These are phyloP conservation scores for Crithidia acanthocephali DNA, from an alignment of 208 protist genomes.

Conservation along the genomic window DNA sequence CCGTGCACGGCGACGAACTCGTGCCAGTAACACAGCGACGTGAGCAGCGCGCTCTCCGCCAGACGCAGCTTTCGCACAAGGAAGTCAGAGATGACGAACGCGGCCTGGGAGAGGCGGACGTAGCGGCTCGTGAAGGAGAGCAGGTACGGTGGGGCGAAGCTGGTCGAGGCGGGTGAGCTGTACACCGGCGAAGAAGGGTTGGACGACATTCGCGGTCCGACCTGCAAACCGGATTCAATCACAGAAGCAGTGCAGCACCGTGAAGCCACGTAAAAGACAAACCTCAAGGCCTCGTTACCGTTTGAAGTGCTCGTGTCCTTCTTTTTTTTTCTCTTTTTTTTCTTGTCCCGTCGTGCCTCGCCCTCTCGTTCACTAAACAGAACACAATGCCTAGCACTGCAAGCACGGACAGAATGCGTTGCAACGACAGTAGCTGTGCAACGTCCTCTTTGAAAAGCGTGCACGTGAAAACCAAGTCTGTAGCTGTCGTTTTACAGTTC, in stretches of 20 bases:
- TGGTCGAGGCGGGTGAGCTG: conserved; percentile 26
- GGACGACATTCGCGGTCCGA: conserved; percentile 14
- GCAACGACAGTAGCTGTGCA: too few species aligned
- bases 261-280: too few species aligned
- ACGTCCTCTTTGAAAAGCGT: too few species aligned
- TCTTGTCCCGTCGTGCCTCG: too few species aligned
- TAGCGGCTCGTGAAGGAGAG: conserved; percentile 59
- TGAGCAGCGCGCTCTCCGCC: conserved; percentile 61
- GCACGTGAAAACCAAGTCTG: too few species aligned
- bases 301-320: too few species aligned
- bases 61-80: conserved; percentile 63
- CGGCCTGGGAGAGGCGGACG: conserved; percentile 50
- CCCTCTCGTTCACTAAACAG: too few species aligned
- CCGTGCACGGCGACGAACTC: conserved; percentile 75
- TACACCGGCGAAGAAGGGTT: conserved; percentile 29
- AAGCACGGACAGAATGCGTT: too few species aligned
- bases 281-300: too few species aligned
- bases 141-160: conserved; percentile 32
- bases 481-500: too few species aligned
- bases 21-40: conserved; percentile 88
- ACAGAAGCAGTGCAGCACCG: neutral
- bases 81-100: conserved; percentile 76
- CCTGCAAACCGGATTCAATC: neutral
- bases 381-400: too few species aligned
- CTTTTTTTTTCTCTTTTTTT: too few species aligned